Percentiles rank a stretch among this genome's conserved stretches.
Conservation (phyloP, 768 basidiomycete species). For the Harrya chromipes region DNA sequence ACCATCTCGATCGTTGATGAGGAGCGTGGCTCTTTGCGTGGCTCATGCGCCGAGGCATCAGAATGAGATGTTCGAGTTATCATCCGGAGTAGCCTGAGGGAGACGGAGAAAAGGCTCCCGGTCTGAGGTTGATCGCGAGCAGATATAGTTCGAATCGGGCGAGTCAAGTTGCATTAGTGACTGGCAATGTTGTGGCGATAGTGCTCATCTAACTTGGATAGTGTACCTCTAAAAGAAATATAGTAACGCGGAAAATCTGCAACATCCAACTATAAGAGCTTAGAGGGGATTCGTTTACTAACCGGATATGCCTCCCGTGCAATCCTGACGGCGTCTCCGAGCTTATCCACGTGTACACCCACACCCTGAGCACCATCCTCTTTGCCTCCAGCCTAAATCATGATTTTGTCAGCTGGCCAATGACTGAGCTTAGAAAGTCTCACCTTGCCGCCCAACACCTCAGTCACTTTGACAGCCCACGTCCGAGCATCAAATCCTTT, state of each 20-base stretch:
- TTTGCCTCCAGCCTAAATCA: constrained; percentile 84
- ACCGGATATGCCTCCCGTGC: constrained; percentile 44
- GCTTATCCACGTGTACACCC: constrained; percentile 59
- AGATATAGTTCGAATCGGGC: too few species aligned
- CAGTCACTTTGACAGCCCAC: constrained; percentile 82
- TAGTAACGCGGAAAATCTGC: neutral
- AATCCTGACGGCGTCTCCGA: constrained; percentile 62
- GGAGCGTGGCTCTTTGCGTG: too few species aligned
- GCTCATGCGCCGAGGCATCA: too few species aligned
- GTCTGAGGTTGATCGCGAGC: too few species aligned
- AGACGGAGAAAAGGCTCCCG: too few species aligned
- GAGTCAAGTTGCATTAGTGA: too few species aligned
- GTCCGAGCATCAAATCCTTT: constrained; percentile 76
- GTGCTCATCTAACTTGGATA: neutral
- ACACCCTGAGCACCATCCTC: constrained; percentile 91
- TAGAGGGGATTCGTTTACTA: constrained; percentile 12
- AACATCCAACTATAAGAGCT: neutral
- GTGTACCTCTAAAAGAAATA: neutral
- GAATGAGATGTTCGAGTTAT: too few species aligned
- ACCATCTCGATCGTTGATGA: too few species aligned
- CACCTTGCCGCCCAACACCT: constrained; percentile 90
- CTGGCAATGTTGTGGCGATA: too few species aligned
- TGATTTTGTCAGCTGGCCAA: constrained; percentile 7
- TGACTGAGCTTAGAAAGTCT: constrained; percentile 11
- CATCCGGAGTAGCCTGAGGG: too few species aligned